Evolutionary conservation across 176 grass and related monocot species (phyloP), one percentile per base, ranked within the genome.

Genomic region (Eragrostis curvula): DNA sequence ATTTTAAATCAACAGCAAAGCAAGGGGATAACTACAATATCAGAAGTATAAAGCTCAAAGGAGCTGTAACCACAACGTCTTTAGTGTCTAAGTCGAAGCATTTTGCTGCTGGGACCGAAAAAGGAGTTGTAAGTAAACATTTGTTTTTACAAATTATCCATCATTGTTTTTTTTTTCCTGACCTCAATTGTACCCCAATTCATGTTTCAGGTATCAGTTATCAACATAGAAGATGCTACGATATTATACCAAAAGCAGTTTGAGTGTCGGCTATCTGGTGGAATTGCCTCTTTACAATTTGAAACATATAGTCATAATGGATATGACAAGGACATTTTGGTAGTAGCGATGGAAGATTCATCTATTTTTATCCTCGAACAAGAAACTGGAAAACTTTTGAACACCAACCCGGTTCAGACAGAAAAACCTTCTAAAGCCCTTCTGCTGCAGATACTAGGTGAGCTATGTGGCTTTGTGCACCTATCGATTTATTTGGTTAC

Each of bases 181-280:
- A 12, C 1, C 12, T 61, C 24, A 61, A 28, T 61, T 12, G 18
- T 79, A 64, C 68, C 10, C n/a, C 48, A 83, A 79, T 83, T 29
- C 48, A 59, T 69, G 11, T 90, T 89, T 82, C 89, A 96, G 93
- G 93, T 99, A 70, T 87, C 88, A 43, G 83, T 99, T 82, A 80
- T 99, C 56, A 80, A 93, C 48, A 47, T 90, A 81, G 93, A 99
- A 80, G 89, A 91, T 55, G 77, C 73, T 40, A 70, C 77, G 17
- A 87, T 96, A 70, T 69, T 99, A 83, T 99, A 99, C 74, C 93
- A 96, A 77, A 94, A 99, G 68, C 96, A 99, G 79, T 81, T 93
- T 53, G 90, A 95, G 74, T 81, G 93, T 57, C 89, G 90, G 57
- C 44, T 93, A 43, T 87, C 86, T 84, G 90, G 85, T 78, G 96